Evolutionary conservation across 2,329 filamentous ascomycete genomes (phyloP).

Genomic region (Ambrosiella cleistominuta): DNA sequence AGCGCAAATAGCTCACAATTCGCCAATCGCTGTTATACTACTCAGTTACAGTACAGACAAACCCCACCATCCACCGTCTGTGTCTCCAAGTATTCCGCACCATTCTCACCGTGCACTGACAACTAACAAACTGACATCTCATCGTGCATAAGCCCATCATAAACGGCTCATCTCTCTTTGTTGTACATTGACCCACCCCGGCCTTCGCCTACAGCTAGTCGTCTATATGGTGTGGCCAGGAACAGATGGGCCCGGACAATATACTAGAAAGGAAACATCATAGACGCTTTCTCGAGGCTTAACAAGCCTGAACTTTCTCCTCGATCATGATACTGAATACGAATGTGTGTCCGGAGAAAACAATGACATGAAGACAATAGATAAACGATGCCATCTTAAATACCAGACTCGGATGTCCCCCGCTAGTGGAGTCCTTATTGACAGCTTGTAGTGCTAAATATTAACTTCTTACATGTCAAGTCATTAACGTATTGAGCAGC

Average conservation of each 20-base stretch:
- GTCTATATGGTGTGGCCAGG: not conserved
- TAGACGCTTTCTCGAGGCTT: no score
- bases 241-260: not conserved
- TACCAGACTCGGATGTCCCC: no score
- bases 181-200: not conserved
- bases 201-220: not conserved
- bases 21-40: not conserved
- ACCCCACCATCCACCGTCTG: not conserved
- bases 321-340: no score
- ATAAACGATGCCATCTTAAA: no score
- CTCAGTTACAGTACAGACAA: not conserved
- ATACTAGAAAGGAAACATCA: no score
- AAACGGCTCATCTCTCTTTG: not conserved
- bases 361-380: no score
- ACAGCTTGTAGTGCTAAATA: no score
- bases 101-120: not conserved
- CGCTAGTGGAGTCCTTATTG: no score
- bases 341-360: no score
- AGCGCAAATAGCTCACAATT: not conserved
- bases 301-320: no score
- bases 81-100: not conserved
- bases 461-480: no score
- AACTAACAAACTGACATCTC: not conserved
- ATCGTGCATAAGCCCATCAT: not conserved
- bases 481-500: no score